Evolutionary conservation across 2,329 filamentous ascomycete species (phyloP), one percentile per base, ranked within the genome.

Genomic region (Aspergillus caelatus): DNA sequence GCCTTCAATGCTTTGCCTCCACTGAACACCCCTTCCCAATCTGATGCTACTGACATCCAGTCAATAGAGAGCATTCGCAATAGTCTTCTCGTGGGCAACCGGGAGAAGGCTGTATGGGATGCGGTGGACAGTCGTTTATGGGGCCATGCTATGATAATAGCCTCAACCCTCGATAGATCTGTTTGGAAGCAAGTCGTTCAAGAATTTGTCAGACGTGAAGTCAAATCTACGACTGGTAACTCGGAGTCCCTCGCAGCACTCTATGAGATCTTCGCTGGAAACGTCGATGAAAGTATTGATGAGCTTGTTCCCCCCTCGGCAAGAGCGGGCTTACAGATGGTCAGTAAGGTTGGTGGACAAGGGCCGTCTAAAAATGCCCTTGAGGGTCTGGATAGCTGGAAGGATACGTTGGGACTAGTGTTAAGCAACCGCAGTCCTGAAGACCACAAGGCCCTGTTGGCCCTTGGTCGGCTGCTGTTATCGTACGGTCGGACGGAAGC

Each of bases 141-240:
- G 96, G 95, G 93, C 2, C 96, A 99, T 77, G 96, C 95, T 3
- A 91, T 99, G 85, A 84, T 99, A 23, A 90, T 99, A 41, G 91
- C 95, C 77, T 96, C 79, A 8, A 95, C 92, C 1, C 83, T 91
- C 55, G 91, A 92, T 26, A 84, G 82, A 52, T 81, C 84, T 6
- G 83, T 96, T 2, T 98, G 96, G 86, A 96, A 93, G 76, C 92
- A 96, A 74, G 94, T 99, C 30, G 88, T 93, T 0, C 93, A 96
- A 72, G 95, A 99, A 72, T 99, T 99, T 72, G 91, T 99, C 21
- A 90, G 93, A 69, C 94, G 96, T 72, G 95, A 99, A 76, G 92
- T 99, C 61, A 96, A 95, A 75, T 90, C 90, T 58, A 82, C 89
- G 4, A 89, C 91, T 2, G 88, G 89, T 60, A 92, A 91, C 70